A percentile compares a stretch with the other conserved stretches of the same genome.
phyloP scores from a whole-genome alignment of 2,329 filamentous ascomycete species.

The Bipolaris sorokiniana region DNA sequence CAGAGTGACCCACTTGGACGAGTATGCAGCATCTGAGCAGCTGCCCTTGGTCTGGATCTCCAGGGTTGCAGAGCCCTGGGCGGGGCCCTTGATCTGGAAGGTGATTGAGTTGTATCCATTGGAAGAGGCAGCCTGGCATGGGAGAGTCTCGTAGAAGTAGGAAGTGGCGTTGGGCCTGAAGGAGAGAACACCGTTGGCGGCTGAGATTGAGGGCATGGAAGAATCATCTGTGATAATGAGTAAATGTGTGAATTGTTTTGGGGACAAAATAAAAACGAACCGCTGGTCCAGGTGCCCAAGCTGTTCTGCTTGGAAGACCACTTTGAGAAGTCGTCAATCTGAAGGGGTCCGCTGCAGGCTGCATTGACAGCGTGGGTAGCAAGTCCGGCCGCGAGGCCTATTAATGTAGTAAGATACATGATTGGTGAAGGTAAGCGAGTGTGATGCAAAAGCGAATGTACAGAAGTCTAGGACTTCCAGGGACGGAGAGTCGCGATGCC shows the following conservation, averaged over 20 bases:
- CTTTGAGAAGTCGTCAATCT: conserved; percentile 50
- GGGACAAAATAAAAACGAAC: conserved; percentile 19
- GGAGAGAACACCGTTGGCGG: conserved; percentile 53
- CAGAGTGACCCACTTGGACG: conserved; percentile 55
- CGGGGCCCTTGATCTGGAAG: conserved; percentile 56
- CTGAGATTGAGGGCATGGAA: conserved; percentile 54
- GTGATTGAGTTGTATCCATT: conserved; percentile 57
- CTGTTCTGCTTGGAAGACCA: conserved; percentile 47
- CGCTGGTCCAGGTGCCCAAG: conserved; percentile 46
- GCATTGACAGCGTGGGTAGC: conserved; percentile 35
- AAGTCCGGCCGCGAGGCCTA: conserved; percentile 43
- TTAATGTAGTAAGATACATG: conserved; percentile 41
- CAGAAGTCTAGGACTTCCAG: conserved; percentile 44
- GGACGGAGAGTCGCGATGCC: conserved; percentile 23
- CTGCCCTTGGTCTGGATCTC: conserved; percentile 58
- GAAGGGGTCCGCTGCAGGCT: conserved; percentile 45
- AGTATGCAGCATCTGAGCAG: conserved; percentile 52
- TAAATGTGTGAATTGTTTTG: too few relatives aligned
- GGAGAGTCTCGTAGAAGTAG: conserved; percentile 63
- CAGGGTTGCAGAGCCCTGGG: conserved; percentile 50
- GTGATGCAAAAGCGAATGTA: conserved; percentile 48
- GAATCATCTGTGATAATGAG: conserved; percentile 55
- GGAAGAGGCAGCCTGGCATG: conserved; percentile 54
- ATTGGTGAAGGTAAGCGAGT: conserved; percentile 33
- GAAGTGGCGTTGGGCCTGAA: conserved; percentile 58